Evolutionary conservation across 345 rosid species (phyloP), one percentile per base, ranked within the genome.

Genomic region (Rhizophora mangle): DNA sequence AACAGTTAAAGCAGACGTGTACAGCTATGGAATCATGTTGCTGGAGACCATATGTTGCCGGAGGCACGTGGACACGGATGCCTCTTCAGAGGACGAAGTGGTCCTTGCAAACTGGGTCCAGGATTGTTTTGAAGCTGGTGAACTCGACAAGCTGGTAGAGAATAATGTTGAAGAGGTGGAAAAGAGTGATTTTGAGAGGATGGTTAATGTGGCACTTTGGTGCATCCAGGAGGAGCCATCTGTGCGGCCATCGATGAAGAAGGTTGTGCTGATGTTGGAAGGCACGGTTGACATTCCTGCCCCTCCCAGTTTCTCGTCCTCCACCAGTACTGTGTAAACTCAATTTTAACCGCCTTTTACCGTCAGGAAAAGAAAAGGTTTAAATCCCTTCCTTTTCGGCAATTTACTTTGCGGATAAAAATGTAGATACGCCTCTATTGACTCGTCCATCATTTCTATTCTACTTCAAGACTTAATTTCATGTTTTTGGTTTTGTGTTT

Each of bases 1-100:
- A 53, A 58, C 82, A 0, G 6, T 56, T 8, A 74, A 71, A 59
- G 72, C 20, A 4, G 79, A 79, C 27, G 36, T 74, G 8, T 80
- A 72, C 69, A 80, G 80, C 67, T 80, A 55, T 6, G 80, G 83
- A 39, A 53, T 80, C 0, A 36, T 80, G 59, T 26, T 76, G 43
- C n/a, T 80, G 51, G 83, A 80, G 71, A 76, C 73, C 7, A 49
- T 73, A 19, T 73, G 78, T 30, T 70, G 78, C 51, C 54, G 67
- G 39, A 72, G 73, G 56, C 68, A 53, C n/a, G 37, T 71, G 18
- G 24, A 71, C 5, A 22, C 37, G 7, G 20, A 52, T 22, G 74
- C 70, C 3, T 29, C 51, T 0, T 20, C 60, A 8, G 59, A 74
- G 0, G 76, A 76, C 21, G 71, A 65, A 51, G 55, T 70, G 10